These are phyloP conservation scores for Botryosphaeria dothidea DNA, from an alignment of 2,329 filamentous ascomycete species.

Conservation along the genomic window DNA sequence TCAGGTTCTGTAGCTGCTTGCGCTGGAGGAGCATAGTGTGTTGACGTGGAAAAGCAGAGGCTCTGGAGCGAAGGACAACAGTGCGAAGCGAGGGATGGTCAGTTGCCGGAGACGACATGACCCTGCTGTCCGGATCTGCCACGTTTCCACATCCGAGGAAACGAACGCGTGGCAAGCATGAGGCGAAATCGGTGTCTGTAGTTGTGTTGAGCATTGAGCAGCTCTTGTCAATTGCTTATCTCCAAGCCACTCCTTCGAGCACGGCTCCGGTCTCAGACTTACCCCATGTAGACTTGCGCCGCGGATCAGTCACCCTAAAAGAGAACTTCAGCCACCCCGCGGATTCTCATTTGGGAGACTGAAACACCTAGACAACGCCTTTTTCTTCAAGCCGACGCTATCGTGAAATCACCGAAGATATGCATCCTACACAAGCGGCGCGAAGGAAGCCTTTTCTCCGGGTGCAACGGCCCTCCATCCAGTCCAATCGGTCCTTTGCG, in stretches of 20 bases:
- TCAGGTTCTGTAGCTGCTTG: no score
- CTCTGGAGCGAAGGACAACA: no score
- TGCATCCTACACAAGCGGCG: neutral
- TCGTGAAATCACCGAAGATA: neutral
- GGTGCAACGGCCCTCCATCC: neutral
- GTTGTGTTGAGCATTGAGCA: neutral
- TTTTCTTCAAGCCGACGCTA: neutral
- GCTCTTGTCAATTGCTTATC: slow-evolving; percentile 6
- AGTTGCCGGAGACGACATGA: neutral
- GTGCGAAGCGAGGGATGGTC: neutral
- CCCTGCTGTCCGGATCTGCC: neutral
- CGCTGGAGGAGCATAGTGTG: no score
- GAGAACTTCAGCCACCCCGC: neutral
- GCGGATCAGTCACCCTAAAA: neutral
- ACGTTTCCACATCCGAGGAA: neutral
- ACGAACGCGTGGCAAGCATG: neutral
- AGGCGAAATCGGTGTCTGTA: neutral
- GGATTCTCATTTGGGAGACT: neutral
- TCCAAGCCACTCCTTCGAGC: neutral
- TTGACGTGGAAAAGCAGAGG: no score
- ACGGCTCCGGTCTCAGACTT: slow-evolving; percentile 4
- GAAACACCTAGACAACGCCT: neutral
- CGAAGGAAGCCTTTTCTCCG: neutral
- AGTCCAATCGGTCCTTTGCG: slow-evolving; percentile 6
- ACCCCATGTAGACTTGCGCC: neutral